These are phyloP conservation scores for Naganishia onofrii DNA, from an alignment of 768 basidiomycete genomes.

Conservation along the genomic window DNA sequence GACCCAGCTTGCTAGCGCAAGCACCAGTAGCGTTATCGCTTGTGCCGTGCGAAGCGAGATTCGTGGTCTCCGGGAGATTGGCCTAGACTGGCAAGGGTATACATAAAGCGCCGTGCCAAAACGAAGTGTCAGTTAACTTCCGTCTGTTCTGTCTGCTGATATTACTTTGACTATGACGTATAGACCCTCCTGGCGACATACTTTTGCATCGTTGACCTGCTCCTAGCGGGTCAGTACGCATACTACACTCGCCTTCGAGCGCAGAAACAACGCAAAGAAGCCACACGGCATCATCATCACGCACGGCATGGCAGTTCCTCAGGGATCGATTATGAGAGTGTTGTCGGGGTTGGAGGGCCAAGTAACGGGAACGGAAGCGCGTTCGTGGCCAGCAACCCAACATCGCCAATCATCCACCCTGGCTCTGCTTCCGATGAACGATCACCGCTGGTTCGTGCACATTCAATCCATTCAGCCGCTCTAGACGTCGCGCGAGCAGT, in stretches of 20 bases:
- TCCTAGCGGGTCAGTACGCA: constrained; percentile 73
- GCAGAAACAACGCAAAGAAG: background rate
- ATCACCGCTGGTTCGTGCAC: constrained; percentile 8
- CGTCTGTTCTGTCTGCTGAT: too few relatives aligned
- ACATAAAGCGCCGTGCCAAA: too few relatives aligned
- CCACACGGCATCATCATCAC: background rate
- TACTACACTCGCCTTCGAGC: constrained; percentile 60
- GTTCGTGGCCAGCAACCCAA: background rate
- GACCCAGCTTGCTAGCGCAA: too few relatives aligned
- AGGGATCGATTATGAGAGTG: constrained; percentile 8
- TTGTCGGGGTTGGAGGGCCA: background rate
- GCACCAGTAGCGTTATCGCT: too few relatives aligned
- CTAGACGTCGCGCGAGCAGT: constrained; percentile 49
- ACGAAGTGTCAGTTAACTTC: too few relatives aligned
- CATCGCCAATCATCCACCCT: background rate
- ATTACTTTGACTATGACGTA: too few relatives aligned
- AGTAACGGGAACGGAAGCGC: constrained; percentile 3
- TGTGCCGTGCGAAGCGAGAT: too few relatives aligned
- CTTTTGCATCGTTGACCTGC: constrained; percentile 78
- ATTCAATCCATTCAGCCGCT: constrained; percentile 36
- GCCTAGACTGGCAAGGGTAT: too few relatives aligned
- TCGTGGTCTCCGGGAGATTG: too few relatives aligned
- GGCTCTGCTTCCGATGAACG: background rate
- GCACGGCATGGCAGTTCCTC: background rate
- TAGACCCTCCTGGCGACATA: constrained; percentile 89